Base-by-base conservation (phyloP, 2,329 filamentous ascomycete species). In the Parastagonospora avenae region DNA sequence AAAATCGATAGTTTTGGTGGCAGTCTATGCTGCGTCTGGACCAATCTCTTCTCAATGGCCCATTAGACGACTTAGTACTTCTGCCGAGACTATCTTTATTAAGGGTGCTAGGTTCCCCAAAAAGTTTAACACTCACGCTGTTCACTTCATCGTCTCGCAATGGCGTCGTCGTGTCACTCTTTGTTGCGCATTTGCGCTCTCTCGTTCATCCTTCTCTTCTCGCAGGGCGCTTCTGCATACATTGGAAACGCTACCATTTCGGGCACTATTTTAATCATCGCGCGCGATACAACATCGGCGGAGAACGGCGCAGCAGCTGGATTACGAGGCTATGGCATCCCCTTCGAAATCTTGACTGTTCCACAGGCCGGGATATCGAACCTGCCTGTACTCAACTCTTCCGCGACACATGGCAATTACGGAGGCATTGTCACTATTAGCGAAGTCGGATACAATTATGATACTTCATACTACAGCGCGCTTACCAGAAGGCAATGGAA, bases 311-410 rank as follows among this genome's bases (percentile, higher is more conserved):
- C 80, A 8, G 78, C 76, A 31, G 79, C 78, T 10, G 84, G 83
- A 19, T 76, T 87, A 8, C 80, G 83, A 61, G 83, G 77, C 50
- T 86, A 87, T 60, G 84, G 82, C 29, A 86, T 87, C 54, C 82
- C 83, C 1, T 86, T 78, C 59, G 74, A 85, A 57, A 75, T 79
- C 5, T 62, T 85, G 9, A 57, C 80, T 15, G 82, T 87, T n/a
- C 82, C 83, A 7, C 74, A 82, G 59, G 60, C 64, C 6, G 84
- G 84, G 11, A 71, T 76, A 4, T 58, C 71, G 14, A 64, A 47
- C 29, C 77, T 87, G 27, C 84, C 84, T 1, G 54, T 69, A 0
- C 76, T 87, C 29, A 85, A 81, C 60, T 73, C 74, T 10, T 77
- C 77, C 2, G 58, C 72, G 0, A 76, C 72, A 2, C 67, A 74